Evolutionary conservation across 2,329 filamentous ascomycete species (phyloP).

Genomic region (Colletotrichum incanum): DNA sequence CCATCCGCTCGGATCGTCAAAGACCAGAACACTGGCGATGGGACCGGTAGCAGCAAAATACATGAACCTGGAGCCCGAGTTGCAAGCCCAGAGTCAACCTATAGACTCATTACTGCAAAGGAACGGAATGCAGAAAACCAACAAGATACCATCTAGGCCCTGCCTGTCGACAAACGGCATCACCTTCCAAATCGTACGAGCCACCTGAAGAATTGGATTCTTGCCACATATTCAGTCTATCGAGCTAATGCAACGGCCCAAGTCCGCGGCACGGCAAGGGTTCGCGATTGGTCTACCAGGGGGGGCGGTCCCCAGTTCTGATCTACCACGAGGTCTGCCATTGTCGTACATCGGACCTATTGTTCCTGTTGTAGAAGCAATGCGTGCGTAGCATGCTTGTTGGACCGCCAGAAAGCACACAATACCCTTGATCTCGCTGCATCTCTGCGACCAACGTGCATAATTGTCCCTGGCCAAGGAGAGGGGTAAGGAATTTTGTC

Average conservation of each 20-base stretch:
- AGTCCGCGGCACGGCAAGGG: background rate
- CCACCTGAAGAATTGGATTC: background rate
- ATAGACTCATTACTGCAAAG: too few relatives aligned
- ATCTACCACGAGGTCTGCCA: background rate
- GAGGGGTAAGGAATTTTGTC: constrained; percentile 12
- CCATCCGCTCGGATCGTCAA: background rate
- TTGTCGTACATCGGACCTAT: constrained; percentile 1
- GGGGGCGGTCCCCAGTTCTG: background rate
- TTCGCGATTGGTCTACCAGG: background rate
- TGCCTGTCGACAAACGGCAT: background rate
- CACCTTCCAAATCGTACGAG: background rate
- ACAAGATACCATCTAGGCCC: too few relatives aligned
- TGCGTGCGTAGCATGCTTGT: background rate
- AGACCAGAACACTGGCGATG: background rate
- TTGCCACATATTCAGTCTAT: background rate
- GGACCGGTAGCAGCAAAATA: background rate
- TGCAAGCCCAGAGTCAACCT: background rate
- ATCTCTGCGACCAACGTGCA: constrained; percentile 12
- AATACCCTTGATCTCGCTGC: background rate
- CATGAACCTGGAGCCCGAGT: too few relatives aligned
- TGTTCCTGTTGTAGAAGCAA: background rate
- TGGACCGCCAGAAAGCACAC: background rate
- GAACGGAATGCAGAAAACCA: too few relatives aligned
- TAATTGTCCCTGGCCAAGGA: background rate
- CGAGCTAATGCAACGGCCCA: background rate